phyloP scores from a whole-genome alignment of 768 basidiomycete genomes.

The Solioccasus polychromus region DNA sequence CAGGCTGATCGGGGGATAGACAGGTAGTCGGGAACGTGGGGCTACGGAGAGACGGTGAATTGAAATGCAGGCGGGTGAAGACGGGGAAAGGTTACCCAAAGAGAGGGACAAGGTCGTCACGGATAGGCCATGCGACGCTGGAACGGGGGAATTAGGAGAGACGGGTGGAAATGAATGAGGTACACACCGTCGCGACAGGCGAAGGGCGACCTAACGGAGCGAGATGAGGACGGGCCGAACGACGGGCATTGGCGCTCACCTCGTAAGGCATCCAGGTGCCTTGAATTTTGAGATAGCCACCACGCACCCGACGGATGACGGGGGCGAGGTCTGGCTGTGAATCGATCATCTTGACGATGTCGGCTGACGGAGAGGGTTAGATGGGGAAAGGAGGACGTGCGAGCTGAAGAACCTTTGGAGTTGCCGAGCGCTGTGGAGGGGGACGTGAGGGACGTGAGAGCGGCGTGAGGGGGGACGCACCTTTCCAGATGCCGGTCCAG shows the following conservation, averaged over 20 bases:
- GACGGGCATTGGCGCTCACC: constrained; percentile 39
- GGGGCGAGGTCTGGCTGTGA: constrained; percentile 84
- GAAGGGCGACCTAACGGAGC: constrained; percentile 63
- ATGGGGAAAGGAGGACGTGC: constrained; percentile 12
- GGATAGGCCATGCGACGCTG: constrained; percentile 87
- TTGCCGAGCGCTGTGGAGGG: constrained; percentile 66
- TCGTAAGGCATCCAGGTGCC: constrained; percentile 95
- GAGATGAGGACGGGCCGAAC: constrained; percentile 20
- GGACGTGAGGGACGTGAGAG: constrained; percentile 10
- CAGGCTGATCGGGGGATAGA: constrained; percentile 80
- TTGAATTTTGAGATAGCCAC: constrained; percentile 88
- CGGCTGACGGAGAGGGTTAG: constrained; percentile 53
- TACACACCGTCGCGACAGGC: constrained; percentile 72
- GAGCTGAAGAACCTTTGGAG: constrained; percentile 64
- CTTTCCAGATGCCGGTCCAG: constrained; percentile 96
- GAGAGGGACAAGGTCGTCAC: constrained; percentile 80
- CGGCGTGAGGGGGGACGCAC: constrained; percentile 35
- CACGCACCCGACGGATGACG: constrained; percentile 79
- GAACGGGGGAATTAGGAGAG: constrained; percentile 12
- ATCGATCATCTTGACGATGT: constrained; percentile 92
- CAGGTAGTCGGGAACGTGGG: constrained; percentile 84
- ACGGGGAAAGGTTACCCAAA: constrained; percentile 60
- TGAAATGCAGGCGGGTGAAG: not conserved
- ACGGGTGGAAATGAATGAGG: constrained; percentile 11
- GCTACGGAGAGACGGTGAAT: constrained; percentile 38